Conservation (phyloP, 2,329 filamentous ascomycete species). For the Monosporascus sp. region DNA sequence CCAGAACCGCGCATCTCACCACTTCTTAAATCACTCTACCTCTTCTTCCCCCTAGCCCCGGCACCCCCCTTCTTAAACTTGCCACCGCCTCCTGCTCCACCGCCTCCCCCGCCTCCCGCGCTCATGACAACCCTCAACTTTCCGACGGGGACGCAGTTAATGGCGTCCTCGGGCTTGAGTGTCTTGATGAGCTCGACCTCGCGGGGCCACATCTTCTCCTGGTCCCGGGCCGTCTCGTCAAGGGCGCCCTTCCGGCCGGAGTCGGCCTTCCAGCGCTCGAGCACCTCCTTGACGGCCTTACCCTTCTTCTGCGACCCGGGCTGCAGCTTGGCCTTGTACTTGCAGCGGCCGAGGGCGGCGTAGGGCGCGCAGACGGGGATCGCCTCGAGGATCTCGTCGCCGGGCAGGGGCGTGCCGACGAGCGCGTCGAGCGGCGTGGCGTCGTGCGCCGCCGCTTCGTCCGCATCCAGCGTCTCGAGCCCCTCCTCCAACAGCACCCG, state of each 20-base stretch:
- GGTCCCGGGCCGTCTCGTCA: constrained; percentile 56
- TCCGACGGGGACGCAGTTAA: constrained; percentile 74
- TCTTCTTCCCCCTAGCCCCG: constrained; percentile 41
- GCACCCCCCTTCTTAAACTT: constrained; percentile 31
- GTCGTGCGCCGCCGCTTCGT: constrained; percentile 47
- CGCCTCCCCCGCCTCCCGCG: constrained; percentile 45
- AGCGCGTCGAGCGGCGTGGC: constrained; percentile 61
- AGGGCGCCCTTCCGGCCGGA: constrained; percentile 55
- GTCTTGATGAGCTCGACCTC: constrained; percentile 81
- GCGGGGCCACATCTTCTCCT: constrained; percentile 75
- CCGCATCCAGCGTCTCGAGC: constrained; percentile 55
- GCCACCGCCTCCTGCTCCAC: constrained; percentile 33
- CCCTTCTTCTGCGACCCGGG: constrained; percentile 88
- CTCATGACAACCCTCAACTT: constrained; percentile 76
- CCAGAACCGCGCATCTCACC: no score
- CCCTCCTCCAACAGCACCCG: constrained; percentile 56
- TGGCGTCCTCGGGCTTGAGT: constrained; percentile 76
- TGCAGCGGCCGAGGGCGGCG: constrained; percentile 62
- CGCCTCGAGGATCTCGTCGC: constrained; percentile 74
- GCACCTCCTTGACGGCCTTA: constrained; percentile 85
- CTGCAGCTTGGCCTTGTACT: constrained; percentile 94
- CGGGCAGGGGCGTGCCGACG: constrained; percentile 70
- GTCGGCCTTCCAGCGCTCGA: constrained; percentile 67
- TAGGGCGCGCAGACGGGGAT: constrained; percentile 63
- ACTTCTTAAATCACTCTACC: constrained; percentile 13